Percentiles rank a stretch among this genome's conserved stretches.
These are phyloP conservation scores for Aaosphaeria arxii DNA, from an alignment of 2,329 filamentous ascomycete genomes.

Conservation along the genomic window DNA sequence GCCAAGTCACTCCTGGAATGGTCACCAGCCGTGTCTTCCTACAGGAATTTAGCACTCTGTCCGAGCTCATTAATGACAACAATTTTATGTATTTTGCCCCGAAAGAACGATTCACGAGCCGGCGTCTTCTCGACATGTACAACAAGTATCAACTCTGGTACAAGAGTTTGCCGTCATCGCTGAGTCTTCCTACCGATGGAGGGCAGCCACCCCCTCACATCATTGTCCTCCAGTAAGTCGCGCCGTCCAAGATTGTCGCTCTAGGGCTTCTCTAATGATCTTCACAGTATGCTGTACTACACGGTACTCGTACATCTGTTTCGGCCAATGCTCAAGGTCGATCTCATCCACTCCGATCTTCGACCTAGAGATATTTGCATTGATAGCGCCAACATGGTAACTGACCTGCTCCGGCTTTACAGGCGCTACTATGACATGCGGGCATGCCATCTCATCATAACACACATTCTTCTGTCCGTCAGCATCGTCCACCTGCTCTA, in stretches of 20 bases:
- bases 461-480: constrained; percentile 41
- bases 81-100: constrained; percentile 72
- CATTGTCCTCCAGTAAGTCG: constrained; percentile 68
- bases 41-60: constrained; percentile 64
- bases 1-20: constrained; percentile 7
- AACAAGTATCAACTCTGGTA: constrained; percentile 72
- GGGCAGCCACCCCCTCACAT: constrained; percentile 72
- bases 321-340: constrained; percentile 67
- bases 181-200: constrained; percentile 52
- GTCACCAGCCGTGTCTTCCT: constrained; percentile 36
- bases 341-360: constrained; percentile 56
- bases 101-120: constrained; percentile 61
- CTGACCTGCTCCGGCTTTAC: constrained; percentile 41
- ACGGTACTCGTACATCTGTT: constrained; percentile 71
- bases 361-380: constrained; percentile 64
- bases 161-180: constrained; percentile 60
- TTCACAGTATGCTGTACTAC: constrained; percentile 61
- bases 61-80: constrained; percentile 70
- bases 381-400: constrained; percentile 45
- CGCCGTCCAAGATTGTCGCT: neutral
- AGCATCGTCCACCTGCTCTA: constrained; percentile 46
- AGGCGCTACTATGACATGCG: constrained; percentile 44
- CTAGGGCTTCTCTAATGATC: neutral
- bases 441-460: constrained; percentile 37
- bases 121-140: constrained; percentile 62